Percentiles rank a stretch among this genome's conserved stretches.
phyloP scores from a whole-genome alignment of 305 asterid genomes.

The Rubia tinctorum region DNA sequence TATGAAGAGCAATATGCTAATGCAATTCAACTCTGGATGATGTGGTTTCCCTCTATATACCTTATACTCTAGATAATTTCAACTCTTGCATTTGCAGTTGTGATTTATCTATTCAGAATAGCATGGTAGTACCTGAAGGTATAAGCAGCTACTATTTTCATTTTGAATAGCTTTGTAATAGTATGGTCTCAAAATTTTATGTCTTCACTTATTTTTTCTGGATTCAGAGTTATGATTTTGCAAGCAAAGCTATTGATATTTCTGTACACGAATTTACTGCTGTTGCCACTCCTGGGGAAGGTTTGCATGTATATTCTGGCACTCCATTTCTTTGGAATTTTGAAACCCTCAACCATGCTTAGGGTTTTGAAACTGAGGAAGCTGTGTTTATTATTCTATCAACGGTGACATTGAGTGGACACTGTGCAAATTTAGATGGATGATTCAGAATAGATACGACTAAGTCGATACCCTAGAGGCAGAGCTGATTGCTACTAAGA shows the following conservation, averaged over 20 bases:
- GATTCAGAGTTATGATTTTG: slow-evolving; percentile 69
- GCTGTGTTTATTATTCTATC: neutral
- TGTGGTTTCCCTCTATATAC: too few species aligned
- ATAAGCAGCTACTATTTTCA: too few species aligned
- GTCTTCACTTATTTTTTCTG: slow-evolving; percentile 9
- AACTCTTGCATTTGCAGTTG: too few species aligned
- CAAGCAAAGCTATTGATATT: slow-evolving; percentile 61
- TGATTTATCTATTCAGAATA: too few species aligned
- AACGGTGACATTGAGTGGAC: too few species aligned
- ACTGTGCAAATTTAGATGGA: too few species aligned
- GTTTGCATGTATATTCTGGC: slow-evolving; percentile 36
- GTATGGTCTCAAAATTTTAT: neutral
- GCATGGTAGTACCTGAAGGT: too few species aligned
- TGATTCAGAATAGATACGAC: too few species aligned
- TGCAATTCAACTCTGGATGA: too few species aligned
- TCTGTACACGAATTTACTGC: slow-evolving; percentile 67
- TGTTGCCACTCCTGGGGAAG: slow-evolving; percentile 66
- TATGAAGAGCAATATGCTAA: too few species aligned
- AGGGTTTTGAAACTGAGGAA: slow-evolving; percentile 2
- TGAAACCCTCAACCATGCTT: neutral
- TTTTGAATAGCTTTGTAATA: too few species aligned
- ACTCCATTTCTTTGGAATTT: neutral
- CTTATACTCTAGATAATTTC: too few species aligned
- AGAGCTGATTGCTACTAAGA: slow-evolving; percentile 94
- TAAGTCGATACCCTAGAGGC: slow-evolving; percentile 94